A percentile compares a stretch with the other conserved stretches of the same genome.
phyloP scores from a whole-genome alignment of 257 asterid genomes.

The Gentiana macrophylla region DNA sequence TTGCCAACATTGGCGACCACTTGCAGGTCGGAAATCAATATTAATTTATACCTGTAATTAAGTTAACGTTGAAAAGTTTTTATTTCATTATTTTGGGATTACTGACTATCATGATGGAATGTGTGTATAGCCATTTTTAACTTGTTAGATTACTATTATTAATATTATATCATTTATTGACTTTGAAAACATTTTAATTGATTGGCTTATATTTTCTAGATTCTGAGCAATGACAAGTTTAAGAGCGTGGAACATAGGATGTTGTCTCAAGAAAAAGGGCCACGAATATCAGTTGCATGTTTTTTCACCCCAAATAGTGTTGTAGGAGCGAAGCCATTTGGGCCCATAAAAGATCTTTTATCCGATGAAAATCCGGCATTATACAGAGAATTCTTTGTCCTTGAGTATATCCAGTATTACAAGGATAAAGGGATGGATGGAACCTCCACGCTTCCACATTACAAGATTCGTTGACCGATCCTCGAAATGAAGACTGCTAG shows the following conservation, averaged over 20 bases:
- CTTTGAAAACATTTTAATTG: no score
- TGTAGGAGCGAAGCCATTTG: constrained; percentile 13
- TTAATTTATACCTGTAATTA: no score
- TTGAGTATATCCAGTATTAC: constrained; percentile 7
- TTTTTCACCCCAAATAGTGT: constrained; percentile 12
- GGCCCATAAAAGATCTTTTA: constrained; percentile 26
- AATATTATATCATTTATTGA: no score
- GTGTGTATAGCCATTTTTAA: no score
- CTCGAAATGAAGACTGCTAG: no score
- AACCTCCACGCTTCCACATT: constrained; percentile 12
- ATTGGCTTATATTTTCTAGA: no score
- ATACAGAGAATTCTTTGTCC: constrained; percentile 11
- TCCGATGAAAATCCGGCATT: constrained; percentile 25
- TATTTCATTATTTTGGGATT: no score
- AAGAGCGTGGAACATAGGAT: constrained; percentile 25
- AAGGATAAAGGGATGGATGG: constrained; percentile 14
- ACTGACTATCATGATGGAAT: no score
- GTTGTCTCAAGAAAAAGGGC: constrained; percentile 15
- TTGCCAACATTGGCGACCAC: no score
- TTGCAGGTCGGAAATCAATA: no score
- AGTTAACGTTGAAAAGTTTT: no score
- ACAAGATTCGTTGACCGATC: constrained; percentile 1
- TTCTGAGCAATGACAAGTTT: constrained; percentile 12
- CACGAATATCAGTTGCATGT: constrained; percentile 32
- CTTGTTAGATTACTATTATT: no score